These are phyloP conservation scores for Candida tammaniensis DNA, from an alignment of 805 yeast species.

Conservation along the genomic window DNA sequence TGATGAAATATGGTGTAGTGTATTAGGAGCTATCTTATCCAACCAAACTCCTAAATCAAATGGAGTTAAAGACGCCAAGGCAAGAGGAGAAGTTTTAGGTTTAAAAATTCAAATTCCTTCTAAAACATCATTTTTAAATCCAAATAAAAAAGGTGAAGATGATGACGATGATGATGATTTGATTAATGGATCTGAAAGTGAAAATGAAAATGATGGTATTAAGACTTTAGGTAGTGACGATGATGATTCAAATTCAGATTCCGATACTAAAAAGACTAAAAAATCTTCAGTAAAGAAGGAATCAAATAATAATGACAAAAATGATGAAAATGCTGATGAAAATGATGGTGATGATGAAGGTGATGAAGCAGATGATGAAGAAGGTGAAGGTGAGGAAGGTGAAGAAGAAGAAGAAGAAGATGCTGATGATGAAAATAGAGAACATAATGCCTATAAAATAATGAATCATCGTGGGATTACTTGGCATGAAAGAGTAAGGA, in stretches of 20 bases:
- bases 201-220: slow-evolving; percentile 17
- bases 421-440: slow-evolving; percentile 19
- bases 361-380: slow-evolving; percentile 21
- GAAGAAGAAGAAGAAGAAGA: slow-evolving; percentile 17
- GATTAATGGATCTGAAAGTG: slow-evolving; percentile 20
- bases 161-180: slow-evolving; percentile 14
- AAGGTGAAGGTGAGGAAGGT: slow-evolving; percentile 15
- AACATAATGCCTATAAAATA: slow-evolving; percentile 44
- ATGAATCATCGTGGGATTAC: slow-evolving; percentile 57
- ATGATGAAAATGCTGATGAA: slow-evolving; percentile 16
- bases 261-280: slow-evolving; percentile 13
- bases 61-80: slow-evolving; percentile 33
- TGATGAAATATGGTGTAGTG: slow-evolving; percentile 67
- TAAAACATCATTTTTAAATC: slow-evolving; percentile 21
- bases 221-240: slow-evolving; percentile 16
- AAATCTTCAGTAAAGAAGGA: slow-evolving; percentile 14
- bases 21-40: slow-evolving; percentile 54
- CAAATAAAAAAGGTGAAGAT: slow-evolving; percentile 9
- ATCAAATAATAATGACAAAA: slow-evolving; percentile 10
- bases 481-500: slow-evolving; percentile 79
- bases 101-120: slow-evolving; percentile 32
- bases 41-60: slow-evolving; percentile 25
- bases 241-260: slow-evolving; percentile 21
- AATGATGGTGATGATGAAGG: slow-evolving; percentile 19
- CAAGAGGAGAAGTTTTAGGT: slow-evolving; percentile 29